Evolutionary conservation across 1,139 yeast species (phyloP).

Genomic region (Zygoascus hellenicus): DNA sequence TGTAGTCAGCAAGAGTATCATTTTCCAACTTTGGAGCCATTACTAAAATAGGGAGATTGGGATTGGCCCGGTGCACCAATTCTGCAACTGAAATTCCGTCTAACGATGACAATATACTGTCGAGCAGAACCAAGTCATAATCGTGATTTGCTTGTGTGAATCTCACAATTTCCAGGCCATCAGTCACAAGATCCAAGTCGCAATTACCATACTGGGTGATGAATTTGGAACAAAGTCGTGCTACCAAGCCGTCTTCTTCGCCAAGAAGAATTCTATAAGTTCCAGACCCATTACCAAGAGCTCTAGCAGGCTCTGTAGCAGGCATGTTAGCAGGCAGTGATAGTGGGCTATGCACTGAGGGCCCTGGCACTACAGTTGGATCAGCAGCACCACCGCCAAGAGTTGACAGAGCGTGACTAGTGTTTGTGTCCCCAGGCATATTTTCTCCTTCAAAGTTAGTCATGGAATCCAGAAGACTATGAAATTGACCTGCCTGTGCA

Average conservation of each 20-base stretch:
- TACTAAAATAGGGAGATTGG: constrained; percentile 81
- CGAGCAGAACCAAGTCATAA: constrained; percentile 87
- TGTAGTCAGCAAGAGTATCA: constrained; percentile 36
- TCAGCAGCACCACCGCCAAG: background rate
- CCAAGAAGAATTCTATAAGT: constrained; percentile 54
- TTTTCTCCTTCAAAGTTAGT: constrained; percentile 5
- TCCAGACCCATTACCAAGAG: background rate
- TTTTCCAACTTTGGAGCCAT: constrained; percentile 49
- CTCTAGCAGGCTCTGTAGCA: background rate
- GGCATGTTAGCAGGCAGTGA: background rate
- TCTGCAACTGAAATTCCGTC: constrained; percentile 94
- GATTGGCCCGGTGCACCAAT: constrained; percentile 76
- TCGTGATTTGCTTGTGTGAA: constrained; percentile 50
- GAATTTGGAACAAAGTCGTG: constrained; percentile 48
- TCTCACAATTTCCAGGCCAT: constrained; percentile 83
- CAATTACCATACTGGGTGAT: constrained; percentile 76
- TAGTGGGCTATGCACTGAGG: background rate
- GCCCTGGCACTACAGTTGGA: background rate
- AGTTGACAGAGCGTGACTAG: background rate
- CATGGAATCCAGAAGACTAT: constrained; percentile 6
- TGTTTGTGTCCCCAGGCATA: background rate
- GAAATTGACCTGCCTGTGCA: constrained; percentile 10
- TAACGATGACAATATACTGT: constrained; percentile 87
- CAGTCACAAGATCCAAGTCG: constrained; percentile 85
- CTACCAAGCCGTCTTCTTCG: constrained; percentile 82